Evolutionary conservation across 139 green algal genomes (phyloP), one percentile per base, ranked within the genome.

Genomic region (Coelastrella sp.): DNA sequence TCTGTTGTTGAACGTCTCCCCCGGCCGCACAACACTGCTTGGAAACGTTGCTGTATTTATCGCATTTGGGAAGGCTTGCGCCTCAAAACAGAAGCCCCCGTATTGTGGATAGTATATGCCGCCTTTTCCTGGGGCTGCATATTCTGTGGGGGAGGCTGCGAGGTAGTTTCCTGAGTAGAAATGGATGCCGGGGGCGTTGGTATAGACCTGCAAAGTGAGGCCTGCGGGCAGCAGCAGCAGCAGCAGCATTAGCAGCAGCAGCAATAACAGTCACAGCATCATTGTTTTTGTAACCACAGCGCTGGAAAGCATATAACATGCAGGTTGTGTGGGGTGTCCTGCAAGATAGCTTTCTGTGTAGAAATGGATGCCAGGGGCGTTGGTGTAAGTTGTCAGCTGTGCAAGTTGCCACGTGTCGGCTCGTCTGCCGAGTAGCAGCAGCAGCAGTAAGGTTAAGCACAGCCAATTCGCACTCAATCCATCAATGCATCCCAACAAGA

Each of bases 81-180:
- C 57, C 84, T 89, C 84, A 32, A 89, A 64, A 22, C 84, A 89
- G 4, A 89, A 64, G 10, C 84, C 84, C 16, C 56, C 56, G 14
- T 89, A 89, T 65, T 80, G 84, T 47, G 47, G 71, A 22, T 89
- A 89, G 5, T 10, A 13, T 7, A 22, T 19, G 71, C 84, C 84
- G 10, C 84, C 84, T 59, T 81, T 81, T 13, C 84, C 84, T 10
- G 54, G 14, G 11, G 16, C 73, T 73, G 71, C 47, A 57, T 79
- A 16, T 11, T 57, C 14, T 17, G 32, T 22, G 3, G 56, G 6
- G 11, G 59, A 58, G 19, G 65, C 68, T 5, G 14, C 58, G 32
- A 89, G 71, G 58, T 5, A 73, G 54, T 89, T 89, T 4, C 84
- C 84, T 4, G 68, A 74, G 84, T 89, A 89, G 11, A 89, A 59